Conservation (phyloP, 108 stramenopile species). For the Seminavis robusta region DNA sequence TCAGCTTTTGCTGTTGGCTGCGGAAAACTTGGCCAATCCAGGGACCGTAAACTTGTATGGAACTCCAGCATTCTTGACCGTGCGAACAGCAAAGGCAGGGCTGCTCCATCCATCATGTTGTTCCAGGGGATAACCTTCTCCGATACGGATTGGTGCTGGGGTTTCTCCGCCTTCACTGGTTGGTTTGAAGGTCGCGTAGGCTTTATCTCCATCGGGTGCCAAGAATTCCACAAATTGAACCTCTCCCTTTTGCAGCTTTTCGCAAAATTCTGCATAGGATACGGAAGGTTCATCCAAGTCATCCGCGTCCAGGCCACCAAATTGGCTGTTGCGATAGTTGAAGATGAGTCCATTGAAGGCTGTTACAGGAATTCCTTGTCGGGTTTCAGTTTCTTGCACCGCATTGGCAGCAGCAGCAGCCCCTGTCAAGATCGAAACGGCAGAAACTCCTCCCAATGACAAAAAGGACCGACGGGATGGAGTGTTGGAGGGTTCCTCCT, state of each 20-base stretch:
- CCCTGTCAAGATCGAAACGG: not conserved
- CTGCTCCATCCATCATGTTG: constrained; percentile 65
- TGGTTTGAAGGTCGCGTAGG: constrained; percentile 68
- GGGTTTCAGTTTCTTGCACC: constrained; percentile 20
- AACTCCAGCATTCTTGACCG: constrained; percentile 60
- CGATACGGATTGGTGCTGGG: constrained; percentile 57
- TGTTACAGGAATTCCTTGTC: constrained; percentile 34
- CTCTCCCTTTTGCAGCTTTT: constrained; percentile 45
- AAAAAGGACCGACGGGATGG: too few relatives aligned
- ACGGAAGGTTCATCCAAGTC: constrained; percentile 62
- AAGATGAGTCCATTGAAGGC: constrained; percentile 77
- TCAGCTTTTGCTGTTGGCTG: not conserved
- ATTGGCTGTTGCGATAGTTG: constrained; percentile 66
- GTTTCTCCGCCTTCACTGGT: constrained; percentile 9
- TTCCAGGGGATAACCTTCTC: constrained; percentile 74
- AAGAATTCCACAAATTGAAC: constrained; percentile 76
- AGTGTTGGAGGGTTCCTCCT: too few relatives aligned
- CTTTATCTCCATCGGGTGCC: constrained; percentile 76
- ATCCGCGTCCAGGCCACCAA: constrained; percentile 45
- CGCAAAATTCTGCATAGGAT: constrained; percentile 58
- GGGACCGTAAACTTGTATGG: constrained; percentile 83
- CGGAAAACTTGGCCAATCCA: constrained; percentile 26
- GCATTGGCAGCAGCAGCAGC: constrained; percentile 11
- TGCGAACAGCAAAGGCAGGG: constrained; percentile 67
- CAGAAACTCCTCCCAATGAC: not conserved